Conservation (phyloP, 257 asterid genomes). For the Primulina huaijiensis region DNA sequence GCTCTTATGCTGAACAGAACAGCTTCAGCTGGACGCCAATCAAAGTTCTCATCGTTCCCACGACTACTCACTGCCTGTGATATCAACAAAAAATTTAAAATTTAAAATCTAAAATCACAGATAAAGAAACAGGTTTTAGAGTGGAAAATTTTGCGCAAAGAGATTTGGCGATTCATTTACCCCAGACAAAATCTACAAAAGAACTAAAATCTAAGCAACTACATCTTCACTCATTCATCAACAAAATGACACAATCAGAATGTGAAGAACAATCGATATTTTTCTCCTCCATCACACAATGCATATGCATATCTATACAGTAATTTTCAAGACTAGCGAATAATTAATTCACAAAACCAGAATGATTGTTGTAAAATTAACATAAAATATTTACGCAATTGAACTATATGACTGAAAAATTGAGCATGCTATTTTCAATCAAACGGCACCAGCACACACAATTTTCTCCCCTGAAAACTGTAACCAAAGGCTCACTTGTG, state of each 20-base stretch:
- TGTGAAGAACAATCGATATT: constrained; percentile 11
- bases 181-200: constrained; percentile 4
- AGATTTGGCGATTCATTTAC: constrained; percentile 9
- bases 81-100: constrained; percentile 25
- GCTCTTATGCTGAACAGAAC: constrained; percentile 89
- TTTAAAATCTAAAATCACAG: constrained; percentile 17
- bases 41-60: constrained; percentile 46
- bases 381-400: constrained; percentile 4
- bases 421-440: background rate
- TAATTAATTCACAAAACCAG: background rate
- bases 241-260: background rate
- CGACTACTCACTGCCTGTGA: constrained; percentile 58
- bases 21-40: constrained; percentile 98
- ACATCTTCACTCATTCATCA: background rate
- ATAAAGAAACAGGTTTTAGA: constrained; percentile 18
- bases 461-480: constrained; percentile 9
- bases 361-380: background rate
- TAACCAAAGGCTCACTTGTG: constrained; percentile 15
- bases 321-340: constrained; percentile 12
- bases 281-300: constrained; percentile 11
- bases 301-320: background rate
- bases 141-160: constrained; percentile 8
- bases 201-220: constrained; percentile 5
- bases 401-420: no score
- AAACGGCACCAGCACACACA: background rate